These are phyloP conservation scores for Firmiana major DNA, from an alignment of 345 rosid species.

Conservation along the genomic window DNA sequence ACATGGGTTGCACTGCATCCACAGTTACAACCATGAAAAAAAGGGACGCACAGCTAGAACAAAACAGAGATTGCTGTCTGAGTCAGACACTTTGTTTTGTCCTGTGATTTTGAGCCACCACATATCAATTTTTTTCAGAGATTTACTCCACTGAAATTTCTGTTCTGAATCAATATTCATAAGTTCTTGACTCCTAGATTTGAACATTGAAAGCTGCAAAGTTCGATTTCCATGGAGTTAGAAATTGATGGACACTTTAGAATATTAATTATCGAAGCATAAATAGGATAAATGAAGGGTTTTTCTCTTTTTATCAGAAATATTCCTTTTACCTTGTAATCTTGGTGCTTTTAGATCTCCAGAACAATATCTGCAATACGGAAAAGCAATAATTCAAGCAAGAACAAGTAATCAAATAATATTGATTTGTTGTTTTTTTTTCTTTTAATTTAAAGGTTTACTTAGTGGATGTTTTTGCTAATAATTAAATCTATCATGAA, in stretches of 20 bases:
- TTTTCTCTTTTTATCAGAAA: background rate
- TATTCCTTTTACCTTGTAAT: slow-evolving; percentile 23
- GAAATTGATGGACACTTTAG: background rate
- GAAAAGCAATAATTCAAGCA: background rate
- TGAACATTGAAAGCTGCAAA: background rate
- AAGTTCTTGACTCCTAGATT: slow-evolving; percentile 11
- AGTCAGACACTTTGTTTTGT: background rate
- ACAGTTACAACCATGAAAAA: slow-evolving; percentile 41
- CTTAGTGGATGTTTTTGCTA: too few relatives aligned
- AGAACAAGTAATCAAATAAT: too few relatives aligned
- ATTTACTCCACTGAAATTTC: background rate
- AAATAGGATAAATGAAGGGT: background rate
- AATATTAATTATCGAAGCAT: background rate
- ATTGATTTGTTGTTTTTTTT: too few relatives aligned
- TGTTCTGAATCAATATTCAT: background rate
- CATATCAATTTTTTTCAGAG: background rate
- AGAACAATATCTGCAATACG: slow-evolving; percentile 71
- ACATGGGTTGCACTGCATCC: slow-evolving; percentile 44
- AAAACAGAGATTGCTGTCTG: background rate
- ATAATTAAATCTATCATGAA: background rate
- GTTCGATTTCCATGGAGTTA: background rate
- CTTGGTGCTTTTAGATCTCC: slow-evolving; percentile 47
- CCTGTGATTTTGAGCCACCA: slow-evolving; percentile 13
- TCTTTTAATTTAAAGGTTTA: too few relatives aligned
- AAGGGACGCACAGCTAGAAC: slow-evolving; percentile 27